Evolutionary conservation across 2,329 filamentous ascomycete genomes (phyloP).

Genomic region (Phialophora expanda): DNA sequence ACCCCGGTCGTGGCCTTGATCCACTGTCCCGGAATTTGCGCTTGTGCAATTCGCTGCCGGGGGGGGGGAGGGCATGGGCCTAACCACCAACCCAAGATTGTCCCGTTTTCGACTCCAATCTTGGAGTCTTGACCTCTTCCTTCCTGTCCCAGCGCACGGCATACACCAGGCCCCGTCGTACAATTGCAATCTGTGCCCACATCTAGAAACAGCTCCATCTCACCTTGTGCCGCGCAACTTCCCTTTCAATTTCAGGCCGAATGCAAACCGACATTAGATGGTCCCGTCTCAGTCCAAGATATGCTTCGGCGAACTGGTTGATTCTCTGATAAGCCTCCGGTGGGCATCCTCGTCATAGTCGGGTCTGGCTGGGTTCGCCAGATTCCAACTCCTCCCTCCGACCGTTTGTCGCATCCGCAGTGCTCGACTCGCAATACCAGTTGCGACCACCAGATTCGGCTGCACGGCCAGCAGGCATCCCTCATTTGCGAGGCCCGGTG

Average conservation of each 20-base stretch:
- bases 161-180: conserved; percentile 26
- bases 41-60: conserved; percentile 29
- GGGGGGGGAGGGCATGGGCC: conserved; percentile 21
- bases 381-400: background rate
- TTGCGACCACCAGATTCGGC: background rate
- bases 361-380: conserved; percentile 10
- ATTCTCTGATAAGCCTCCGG: conserved; percentile 17
- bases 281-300: conserved; percentile 15
- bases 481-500: conserved; percentile 1
- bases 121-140: conserved; percentile 34
- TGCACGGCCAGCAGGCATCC: background rate
- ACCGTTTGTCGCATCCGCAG: background rate
- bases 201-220: conserved; percentile 12
- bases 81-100: conserved; percentile 26
- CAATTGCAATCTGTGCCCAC: conserved; percentile 30
- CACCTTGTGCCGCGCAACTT: conserved; percentile 17
- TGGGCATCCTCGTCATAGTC: conserved; percentile 12
- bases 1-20: conserved; percentile 27
- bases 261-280: conserved; percentile 13
- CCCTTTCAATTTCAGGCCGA: conserved; percentile 23
- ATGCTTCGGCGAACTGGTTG: conserved; percentile 19
- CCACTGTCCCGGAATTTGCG: conserved; percentile 30
- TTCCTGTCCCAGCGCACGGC: conserved; percentile 22
- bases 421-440: background rate
- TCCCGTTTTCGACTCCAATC: conserved; percentile 26